phyloP scores from a whole-genome alignment of 768 basidiomycete species.

The Suillus plorans region DNA sequence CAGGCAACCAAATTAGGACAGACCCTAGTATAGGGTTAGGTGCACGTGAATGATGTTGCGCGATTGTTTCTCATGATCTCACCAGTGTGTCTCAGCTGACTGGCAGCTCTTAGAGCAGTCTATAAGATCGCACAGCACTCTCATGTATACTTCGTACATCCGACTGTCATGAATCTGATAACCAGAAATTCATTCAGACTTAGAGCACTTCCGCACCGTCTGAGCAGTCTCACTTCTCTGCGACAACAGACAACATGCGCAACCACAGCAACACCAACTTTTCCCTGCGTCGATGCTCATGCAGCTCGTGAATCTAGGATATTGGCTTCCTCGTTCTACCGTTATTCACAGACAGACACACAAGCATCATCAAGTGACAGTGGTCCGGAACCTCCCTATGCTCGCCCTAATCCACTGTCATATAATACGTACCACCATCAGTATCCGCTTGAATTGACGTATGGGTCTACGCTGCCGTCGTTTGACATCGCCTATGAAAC shows the following conservation, averaged over 20 bases:
- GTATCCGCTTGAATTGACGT: constrained; percentile 63
- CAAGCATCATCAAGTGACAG: constrained; percentile 32
- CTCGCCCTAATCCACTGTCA: constrained; percentile 70
- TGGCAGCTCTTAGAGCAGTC: not conserved
- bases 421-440: constrained; percentile 71
- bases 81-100: not conserved
- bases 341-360: constrained; percentile 16
- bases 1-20: constrained; percentile 9
- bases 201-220: not conserved
- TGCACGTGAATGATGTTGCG: constrained; percentile 1
- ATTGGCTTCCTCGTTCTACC: constrained; percentile 27
- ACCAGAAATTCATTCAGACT: not conserved
- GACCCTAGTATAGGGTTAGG: not conserved
- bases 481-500: constrained; percentile 96
- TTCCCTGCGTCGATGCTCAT: constrained; percentile 86
- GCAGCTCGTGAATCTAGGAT: constrained; percentile 64
- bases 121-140: not conserved
- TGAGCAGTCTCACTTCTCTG: not conserved
- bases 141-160: not conserved
- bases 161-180: not conserved
- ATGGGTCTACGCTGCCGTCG: constrained; percentile 57
- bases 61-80: not conserved
- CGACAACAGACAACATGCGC: not conserved
- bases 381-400: constrained; percentile 83
- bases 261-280: constrained; percentile 30